Base-by-base conservation (phyloP, 163 green algal species). In the Volvox carteri region DNA sequence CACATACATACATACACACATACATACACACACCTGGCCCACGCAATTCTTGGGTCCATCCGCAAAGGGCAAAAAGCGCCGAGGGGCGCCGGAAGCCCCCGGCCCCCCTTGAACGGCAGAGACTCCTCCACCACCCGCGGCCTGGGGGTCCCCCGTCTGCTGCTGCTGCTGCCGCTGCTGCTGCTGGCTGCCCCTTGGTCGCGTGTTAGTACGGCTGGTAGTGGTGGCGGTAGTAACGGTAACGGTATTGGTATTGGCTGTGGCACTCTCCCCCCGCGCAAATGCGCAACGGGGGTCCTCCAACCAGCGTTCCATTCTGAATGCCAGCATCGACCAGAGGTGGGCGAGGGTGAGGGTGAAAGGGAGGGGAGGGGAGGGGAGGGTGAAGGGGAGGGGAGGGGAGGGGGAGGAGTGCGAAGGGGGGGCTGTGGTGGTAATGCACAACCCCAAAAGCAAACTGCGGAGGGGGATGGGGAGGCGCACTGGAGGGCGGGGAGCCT, bases 1-100 rank as follows among this genome's bases (percentile, higher is more conserved):
- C 7, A 62, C 44, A 81, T 42, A 41, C 21, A 25, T 73, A 52
- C 50, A 72, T 14, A 18, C 9, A 52, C 9, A 39, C 41, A 16
- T 65, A 6, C 30, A 1, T 1, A 12, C 19, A 58, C 83, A 0
- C 39, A 84, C 84, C 84, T 89, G 84, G 5, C 84, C 84, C 28
- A 89, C 84, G 72, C 84, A 89, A 72, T 89, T 84, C 72, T 89
- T 89, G 84, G 84, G 84, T 0, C 84, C 84, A 19, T 77, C 39
- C 6, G 52, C 54, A 21, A 89, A 89, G 0, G 84, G 84, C 50
- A 89, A 6, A 54, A 89, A 89, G 84, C 84, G 84, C 28, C 84
- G 72, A 12, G 72, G 39, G 7, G 52, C 50, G n/a, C n/a, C n/a
- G n/a, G n/a, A n/a, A n/a, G n/a, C n/a, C n/a, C n/a, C n/a, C n/a